A percentile compares a stretch with the other conserved stretches of the same genome.
Evolutionary conservation across 2,329 filamentous ascomycete genomes (phyloP).

Genomic region (Trichophyton simii): DNA sequence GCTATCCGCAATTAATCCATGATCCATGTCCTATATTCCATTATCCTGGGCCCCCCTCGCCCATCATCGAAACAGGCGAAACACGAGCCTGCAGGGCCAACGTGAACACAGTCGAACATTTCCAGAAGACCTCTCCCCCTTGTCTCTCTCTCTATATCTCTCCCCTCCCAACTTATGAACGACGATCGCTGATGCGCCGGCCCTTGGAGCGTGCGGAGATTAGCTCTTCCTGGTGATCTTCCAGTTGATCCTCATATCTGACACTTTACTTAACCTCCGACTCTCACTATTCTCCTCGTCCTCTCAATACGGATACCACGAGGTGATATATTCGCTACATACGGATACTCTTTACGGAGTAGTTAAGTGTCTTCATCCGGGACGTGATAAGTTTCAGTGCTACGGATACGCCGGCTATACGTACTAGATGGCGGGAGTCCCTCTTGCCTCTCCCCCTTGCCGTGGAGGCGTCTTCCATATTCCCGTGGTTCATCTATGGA

Average conservation of each 20-base stretch:
- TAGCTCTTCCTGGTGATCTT: not conserved
- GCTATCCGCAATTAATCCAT: not conserved
- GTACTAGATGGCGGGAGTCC: not conserved
- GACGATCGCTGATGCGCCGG: not conserved
- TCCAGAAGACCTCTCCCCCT: not conserved
- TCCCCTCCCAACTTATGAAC: not conserved
- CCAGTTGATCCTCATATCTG: not conserved
- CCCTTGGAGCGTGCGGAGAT: slow-evolving; percentile 1
- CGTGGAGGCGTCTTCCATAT: not conserved
- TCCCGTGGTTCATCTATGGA: not conserved
- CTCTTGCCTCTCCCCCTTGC: not conserved
- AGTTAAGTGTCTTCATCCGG: not conserved
- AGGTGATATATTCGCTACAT: not conserved
- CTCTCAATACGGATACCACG: not conserved
- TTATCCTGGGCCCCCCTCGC: not conserved
- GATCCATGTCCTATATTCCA: not conserved
- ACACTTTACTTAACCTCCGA: slow-evolving; percentile 1
- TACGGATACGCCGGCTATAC: not conserved
- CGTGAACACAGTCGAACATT: not conserved
- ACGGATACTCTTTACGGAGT: not conserved
- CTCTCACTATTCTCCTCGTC: not conserved
- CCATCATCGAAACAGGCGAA: not conserved
- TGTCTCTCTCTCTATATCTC: not conserved
- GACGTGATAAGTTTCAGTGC: not conserved
- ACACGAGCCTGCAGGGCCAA: not conserved